Conservation (phyloP, 164 flowering plant genomes). For the Nymphaea thermarum region DNA sequence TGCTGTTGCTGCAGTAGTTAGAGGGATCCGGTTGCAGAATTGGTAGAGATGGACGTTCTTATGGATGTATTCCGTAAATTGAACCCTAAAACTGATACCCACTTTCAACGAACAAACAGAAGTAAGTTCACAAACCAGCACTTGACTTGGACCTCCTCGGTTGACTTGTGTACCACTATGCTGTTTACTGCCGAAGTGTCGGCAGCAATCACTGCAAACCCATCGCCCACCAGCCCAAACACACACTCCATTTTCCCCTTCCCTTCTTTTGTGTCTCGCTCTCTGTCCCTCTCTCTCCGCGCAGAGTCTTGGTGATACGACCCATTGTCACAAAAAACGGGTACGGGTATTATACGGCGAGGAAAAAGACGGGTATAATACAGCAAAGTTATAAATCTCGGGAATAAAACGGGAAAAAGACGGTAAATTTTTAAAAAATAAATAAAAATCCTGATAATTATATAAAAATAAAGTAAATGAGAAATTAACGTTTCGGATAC, state of each 20-base stretch:
- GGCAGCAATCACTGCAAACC: constrained; percentile 71
- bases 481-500: too few species aligned
- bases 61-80: constrained; percentile 89
- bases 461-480: too few species aligned
- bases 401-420: too few species aligned
- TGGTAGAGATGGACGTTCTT: constrained; percentile 86
- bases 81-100: constrained; percentile 38
- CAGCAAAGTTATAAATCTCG: too few species aligned
- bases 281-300: background rate
- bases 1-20: constrained; percentile 87
- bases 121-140: background rate
- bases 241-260: constrained; percentile 71
- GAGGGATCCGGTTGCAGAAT: constrained; percentile 83
- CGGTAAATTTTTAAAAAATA: too few species aligned
- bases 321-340: too few species aligned
- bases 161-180: constrained; percentile 80
- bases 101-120: background rate
- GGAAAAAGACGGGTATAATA: too few species aligned
- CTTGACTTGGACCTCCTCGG: constrained; percentile 40
- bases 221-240: constrained; percentile 84
- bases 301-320: background rate
- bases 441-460: too few species aligned
- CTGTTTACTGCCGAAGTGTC: constrained; percentile 91
- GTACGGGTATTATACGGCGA: too few species aligned
- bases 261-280: background rate